phyloP scores from a whole-genome alignment of 345 rosid genomes.

The Brassica incana region DNA sequence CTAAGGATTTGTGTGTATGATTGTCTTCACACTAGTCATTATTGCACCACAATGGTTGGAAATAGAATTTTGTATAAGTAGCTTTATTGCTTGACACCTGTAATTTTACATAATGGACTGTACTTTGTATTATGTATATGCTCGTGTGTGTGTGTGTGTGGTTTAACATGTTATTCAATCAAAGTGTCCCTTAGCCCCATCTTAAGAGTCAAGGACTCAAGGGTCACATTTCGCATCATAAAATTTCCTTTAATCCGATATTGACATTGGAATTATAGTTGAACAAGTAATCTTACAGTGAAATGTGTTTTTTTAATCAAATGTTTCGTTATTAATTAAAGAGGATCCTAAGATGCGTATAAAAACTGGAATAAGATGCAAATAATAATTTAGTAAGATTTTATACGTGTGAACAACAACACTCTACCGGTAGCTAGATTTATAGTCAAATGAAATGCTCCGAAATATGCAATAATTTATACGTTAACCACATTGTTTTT shows the following conservation, averaged over 20 bases:
- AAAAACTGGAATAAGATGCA: slow-evolving; percentile 6
- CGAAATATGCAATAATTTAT: neutral
- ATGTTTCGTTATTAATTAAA: neutral
- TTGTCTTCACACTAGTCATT: slow-evolving; percentile 47
- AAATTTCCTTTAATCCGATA: neutral
- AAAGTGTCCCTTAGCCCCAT: slow-evolving; percentile 24
- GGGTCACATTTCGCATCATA: slow-evolving; percentile 19
- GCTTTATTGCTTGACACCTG: slow-evolving; percentile 63
- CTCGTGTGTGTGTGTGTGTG: slow-evolving; percentile 23
- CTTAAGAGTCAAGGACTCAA: slow-evolving; percentile 18
- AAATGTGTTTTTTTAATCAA: neutral
- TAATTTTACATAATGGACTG: slow-evolving; percentile 28
- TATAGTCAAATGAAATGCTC: neutral
- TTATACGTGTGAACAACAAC: slow-evolving; percentile 37
- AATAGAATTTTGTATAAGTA: slow-evolving; percentile 37
- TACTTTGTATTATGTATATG: slow-evolving; percentile 8
- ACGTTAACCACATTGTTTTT: slow-evolving; percentile 12
- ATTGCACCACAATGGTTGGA: slow-evolving; percentile 34
- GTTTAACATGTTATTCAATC: neutral
- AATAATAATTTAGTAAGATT: neutral
- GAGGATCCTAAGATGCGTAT: slow-evolving; percentile 15
- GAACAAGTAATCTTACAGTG: slow-evolving; percentile 27
- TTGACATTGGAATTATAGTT: neutral
- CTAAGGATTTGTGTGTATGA: slow-evolving; percentile 3
- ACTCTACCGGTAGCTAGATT: slow-evolving; percentile 11